Evolutionary conservation across 257 asterid species (phyloP), one percentile per base, ranked within the genome.

Genomic region (Primulina eburnea): DNA sequence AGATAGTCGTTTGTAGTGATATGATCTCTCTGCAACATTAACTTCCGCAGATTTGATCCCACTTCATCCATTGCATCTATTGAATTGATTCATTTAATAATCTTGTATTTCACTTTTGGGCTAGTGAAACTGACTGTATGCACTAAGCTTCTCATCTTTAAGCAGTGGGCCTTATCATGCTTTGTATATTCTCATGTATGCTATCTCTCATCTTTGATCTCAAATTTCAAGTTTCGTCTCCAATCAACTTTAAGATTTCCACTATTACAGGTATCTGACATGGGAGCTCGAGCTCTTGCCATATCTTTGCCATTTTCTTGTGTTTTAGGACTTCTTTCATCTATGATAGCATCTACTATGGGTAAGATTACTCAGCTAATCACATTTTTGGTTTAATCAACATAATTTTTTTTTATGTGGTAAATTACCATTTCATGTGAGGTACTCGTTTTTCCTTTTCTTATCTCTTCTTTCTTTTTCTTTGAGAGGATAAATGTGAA

Each of bases 271-370:
- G 94, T 93, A 33, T 65, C 94, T 18, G 94, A 87, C 77, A 79
- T 89, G 89, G 95, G 94, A 32, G 82, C 95, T 77, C 88, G 95
- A 73, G 98, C 98, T 65, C 98, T 92, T 61, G 94, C 97, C 61
- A 80, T 92, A 71, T 87, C 98, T n/a, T 80, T 92, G 78, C 98
- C 98, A 64, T 90, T 92, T 75, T 86, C 98, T 29, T 87, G 91
- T 80, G 96, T 77, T 71, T 84, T 92, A 71, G 97, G 98, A 65
- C 85, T 92, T 77, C 77, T 93, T 71, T 93, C 99, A 73, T 86
- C 97, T 71, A 82, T 93, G 94, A 90, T 93, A 69, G 95, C 99
- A 30, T 89, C 99, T 72, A 89, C 96, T 0, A 90, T 89, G 97
- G 97, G 97, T 93, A 85, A 73, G 76, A 67, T 76, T 59, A 70